Conservation (phyloP, 768 basidiomycete species). For the Candolleomyces eurysporus region DNA sequence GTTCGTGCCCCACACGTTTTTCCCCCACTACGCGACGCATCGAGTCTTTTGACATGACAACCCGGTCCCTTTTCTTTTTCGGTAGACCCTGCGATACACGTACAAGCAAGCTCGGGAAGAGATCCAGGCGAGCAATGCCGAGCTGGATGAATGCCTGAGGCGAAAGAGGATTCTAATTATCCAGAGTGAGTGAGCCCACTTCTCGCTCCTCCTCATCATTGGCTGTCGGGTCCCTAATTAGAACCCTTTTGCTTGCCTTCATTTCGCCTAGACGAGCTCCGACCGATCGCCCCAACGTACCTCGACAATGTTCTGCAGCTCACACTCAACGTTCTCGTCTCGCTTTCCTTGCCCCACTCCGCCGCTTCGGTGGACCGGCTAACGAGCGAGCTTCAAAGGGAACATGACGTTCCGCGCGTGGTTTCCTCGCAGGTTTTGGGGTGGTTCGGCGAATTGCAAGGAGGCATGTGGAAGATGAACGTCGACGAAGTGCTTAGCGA, state of each 20-base stretch:
- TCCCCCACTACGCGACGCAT: neutral
- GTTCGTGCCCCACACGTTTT: slow-evolving; percentile 16
- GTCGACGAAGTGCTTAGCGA: slow-evolving; percentile 61
- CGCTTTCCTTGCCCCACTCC: slow-evolving; percentile 50
- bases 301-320: slow-evolving; percentile 72
- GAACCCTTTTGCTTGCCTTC: neutral
- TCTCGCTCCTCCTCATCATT: neutral
- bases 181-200: slow-evolving; percentile 46
- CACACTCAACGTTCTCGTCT: slow-evolving; percentile 72
- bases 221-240: neutral
- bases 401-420: slow-evolving; percentile 64
- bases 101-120: slow-evolving; percentile 60
- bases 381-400: slow-evolving; percentile 57
- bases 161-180: slow-evolving; percentile 73
- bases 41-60: neutral
- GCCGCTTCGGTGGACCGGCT: slow-evolving; percentile 61
- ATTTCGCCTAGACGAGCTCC: slow-evolving; percentile 54
- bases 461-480: slow-evolving; percentile 67
- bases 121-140: slow-evolving; percentile 81
- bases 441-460: slow-evolving; percentile 73
- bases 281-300: slow-evolving; percentile 67
- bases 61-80: slow-evolving; percentile 6
- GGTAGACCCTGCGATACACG: slow-evolving; percentile 36
- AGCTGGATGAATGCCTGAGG: slow-evolving; percentile 62
- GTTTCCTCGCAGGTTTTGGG: slow-evolving; percentile 69